These are phyloP conservation scores for Platanthera guangdongensis DNA, from an alignment of 106 monocot genomes.

Conservation along the genomic window DNA sequence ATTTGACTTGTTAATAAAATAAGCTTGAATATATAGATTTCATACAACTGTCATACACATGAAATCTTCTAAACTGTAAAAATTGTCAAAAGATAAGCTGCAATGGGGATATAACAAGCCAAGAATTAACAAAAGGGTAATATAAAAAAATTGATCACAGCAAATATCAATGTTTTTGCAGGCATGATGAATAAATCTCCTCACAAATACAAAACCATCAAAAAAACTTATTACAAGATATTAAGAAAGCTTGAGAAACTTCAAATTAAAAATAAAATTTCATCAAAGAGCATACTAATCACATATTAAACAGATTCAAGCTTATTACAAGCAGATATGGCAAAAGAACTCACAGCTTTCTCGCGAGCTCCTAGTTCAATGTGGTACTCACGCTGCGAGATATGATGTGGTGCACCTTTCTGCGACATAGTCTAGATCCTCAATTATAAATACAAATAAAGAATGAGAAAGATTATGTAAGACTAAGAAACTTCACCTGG, in stretches of 20 bases:
- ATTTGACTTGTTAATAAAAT: not conserved
- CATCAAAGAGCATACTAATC: not conserved
- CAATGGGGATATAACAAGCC: not conserved
- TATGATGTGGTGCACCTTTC: not conserved
- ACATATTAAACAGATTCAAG: not conserved
- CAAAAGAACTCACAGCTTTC: slow-evolving; percentile 3
- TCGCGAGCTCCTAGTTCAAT: slow-evolving; percentile 9
- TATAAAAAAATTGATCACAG: no score
- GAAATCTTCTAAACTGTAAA: not conserved
- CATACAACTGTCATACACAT: not conserved
- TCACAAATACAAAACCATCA: not conserved
- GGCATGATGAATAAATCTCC: not conserved
- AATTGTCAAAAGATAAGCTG: not conserved
- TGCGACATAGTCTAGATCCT: not conserved
- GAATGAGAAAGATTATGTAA: not conserved
- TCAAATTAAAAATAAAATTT: not conserved
- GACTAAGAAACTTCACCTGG: slow-evolving; percentile 3
- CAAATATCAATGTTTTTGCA: not conserved
- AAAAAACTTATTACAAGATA: no score
- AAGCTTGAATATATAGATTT: not conserved
- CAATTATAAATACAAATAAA: not conserved
- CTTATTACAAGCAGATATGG: not conserved
- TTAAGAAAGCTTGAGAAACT: not conserved
- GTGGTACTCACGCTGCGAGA: not conserved
- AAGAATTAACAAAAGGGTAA: not conserved